Percentiles rank a stretch among this genome's conserved stretches.
phyloP scores from a whole-genome alignment of 2,329 filamentous ascomycete genomes.

The Colletotrichum godetiae region DNA sequence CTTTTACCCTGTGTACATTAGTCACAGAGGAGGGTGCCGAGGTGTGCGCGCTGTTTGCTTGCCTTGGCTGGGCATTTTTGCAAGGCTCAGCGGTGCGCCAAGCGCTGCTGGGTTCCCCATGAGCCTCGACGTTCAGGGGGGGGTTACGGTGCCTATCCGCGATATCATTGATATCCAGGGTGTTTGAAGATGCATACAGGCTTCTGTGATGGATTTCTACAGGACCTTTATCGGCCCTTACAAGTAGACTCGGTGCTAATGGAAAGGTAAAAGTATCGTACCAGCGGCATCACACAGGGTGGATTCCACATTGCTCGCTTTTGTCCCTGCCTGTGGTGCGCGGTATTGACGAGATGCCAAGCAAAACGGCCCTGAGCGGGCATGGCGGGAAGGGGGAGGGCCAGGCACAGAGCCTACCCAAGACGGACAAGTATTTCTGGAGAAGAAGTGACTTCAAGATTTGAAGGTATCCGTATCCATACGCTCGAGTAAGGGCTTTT shows the following conservation, averaged over 20 bases:
- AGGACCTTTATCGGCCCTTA: background rate
- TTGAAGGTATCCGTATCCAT: background rate
- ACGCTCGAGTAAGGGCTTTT: constrained; percentile 1
- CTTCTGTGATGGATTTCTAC: background rate
- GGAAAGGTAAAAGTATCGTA: background rate
- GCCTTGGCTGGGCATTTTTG: background rate
- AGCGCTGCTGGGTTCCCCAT: constrained; percentile 2
- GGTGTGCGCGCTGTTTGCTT: background rate
- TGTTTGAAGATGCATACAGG: background rate
- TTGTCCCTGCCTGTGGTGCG: background rate
- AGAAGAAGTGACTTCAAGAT: constrained; percentile 3
- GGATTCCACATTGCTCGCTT: background rate
- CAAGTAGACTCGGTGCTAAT: background rate
- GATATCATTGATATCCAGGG: background rate
- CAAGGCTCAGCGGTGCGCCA: constrained; percentile 13
- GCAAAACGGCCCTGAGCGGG: background rate
- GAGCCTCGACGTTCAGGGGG: background rate
- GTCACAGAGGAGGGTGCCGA: background rate
- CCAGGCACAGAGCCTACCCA: background rate
- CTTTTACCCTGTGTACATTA: background rate
- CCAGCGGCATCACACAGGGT: background rate
- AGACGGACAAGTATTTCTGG: background rate
- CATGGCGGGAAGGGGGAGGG: background rate
- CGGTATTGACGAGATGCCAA: background rate
- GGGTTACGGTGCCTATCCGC: background rate